These are phyloP conservation scores for Globisporangium rhizosaccharum DNA, from an alignment of 352 stramenopile genomes.

Conservation along the genomic window DNA sequence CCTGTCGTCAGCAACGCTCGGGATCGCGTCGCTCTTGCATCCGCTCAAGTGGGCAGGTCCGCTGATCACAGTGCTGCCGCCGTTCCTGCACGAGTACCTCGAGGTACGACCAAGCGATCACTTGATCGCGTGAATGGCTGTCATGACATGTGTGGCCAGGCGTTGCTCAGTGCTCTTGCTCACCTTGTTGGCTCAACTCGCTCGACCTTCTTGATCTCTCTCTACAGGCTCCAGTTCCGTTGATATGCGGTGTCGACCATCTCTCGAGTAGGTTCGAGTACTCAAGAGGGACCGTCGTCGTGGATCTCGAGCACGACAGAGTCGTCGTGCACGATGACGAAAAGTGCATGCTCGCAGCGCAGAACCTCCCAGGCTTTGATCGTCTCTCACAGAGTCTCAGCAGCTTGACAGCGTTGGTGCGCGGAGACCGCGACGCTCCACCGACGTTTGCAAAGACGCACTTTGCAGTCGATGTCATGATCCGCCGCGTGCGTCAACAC, in stretches of 20 bases:
- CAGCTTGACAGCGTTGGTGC: constrained; percentile 26
- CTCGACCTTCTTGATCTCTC: background rate
- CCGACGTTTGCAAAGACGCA: constrained; percentile 4
- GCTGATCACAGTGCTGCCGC: constrained; percentile 42
- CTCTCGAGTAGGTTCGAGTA: constrained; percentile 32
- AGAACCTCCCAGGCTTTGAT: constrained; percentile 24
- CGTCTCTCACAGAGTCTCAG: constrained; percentile 29
- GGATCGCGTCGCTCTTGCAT: constrained; percentile 34
- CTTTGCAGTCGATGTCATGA: constrained; percentile 39
- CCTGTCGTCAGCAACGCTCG: constrained; percentile 35
- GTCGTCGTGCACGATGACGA: constrained; percentile 35
- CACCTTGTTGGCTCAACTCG: background rate
- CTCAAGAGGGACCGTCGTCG: constrained; percentile 27
- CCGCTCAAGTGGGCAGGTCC: constrained; percentile 45
- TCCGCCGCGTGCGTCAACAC: constrained; percentile 37
- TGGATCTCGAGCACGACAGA: constrained; percentile 26
- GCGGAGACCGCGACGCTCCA: background rate
- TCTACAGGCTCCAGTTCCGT: constrained; percentile 34
- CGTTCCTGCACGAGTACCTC: constrained; percentile 48
- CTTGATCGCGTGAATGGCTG: background rate
- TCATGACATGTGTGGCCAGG: background rate
- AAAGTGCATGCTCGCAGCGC: constrained; percentile 5
- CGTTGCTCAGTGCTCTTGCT: background rate
- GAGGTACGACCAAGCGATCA: constrained; percentile 23
- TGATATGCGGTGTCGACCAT: constrained; percentile 46